These are phyloP conservation scores for Alloascoidea hylecoeti DNA, from an alignment of 805 yeast species.

Conservation along the genomic window DNA sequence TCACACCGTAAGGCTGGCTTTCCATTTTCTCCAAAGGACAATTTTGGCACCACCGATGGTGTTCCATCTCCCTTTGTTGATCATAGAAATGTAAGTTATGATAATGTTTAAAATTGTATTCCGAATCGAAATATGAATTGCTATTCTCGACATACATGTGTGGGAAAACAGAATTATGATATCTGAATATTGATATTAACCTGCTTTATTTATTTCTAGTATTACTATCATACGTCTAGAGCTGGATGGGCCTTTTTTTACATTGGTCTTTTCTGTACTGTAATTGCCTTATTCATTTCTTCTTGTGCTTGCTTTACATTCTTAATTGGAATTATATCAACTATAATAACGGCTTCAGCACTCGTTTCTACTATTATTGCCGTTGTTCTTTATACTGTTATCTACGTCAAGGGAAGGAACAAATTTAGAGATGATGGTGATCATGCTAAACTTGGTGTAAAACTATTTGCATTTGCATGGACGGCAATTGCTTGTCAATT, in stretches of 20 bases:
- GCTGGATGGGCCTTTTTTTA: slow-evolving; percentile 52
- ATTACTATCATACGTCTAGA: slow-evolving; percentile 54
- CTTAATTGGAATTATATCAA: too few relatives aligned
- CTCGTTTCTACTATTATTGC: slow-evolving; percentile 30
- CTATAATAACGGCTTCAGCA: too few relatives aligned
- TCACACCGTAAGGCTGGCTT: slow-evolving; percentile 50
- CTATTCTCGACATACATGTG: too few relatives aligned
- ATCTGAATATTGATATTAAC: too few relatives aligned
- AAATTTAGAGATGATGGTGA: slow-evolving; percentile 37
- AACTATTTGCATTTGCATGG: slow-evolving; percentile 19
- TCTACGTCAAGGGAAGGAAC: slow-evolving; percentile 45
- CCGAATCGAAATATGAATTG: too few relatives aligned
- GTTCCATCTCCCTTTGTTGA: slow-evolving; percentile 40
- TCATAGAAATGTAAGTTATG: slow-evolving; percentile 21
- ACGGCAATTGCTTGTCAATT: slow-evolving; percentile 9
- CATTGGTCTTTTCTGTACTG: slow-evolving; percentile 40
- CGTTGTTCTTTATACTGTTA: slow-evolving; percentile 26
- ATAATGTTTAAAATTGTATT: too few relatives aligned
- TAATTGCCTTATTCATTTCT: slow-evolving; percentile 26
- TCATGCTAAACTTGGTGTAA: slow-evolving; percentile 10
- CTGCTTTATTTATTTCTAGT: too few relatives aligned
- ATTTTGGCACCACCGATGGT: slow-evolving; percentile 39
- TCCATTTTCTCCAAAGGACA: slow-evolving; percentile 72
- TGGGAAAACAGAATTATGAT: too few relatives aligned
- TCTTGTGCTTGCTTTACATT: slow-evolving; percentile 27